phyloP scores from a whole-genome alignment of 208 protist genomes.

The Acanthamoeba sp. region DNA sequence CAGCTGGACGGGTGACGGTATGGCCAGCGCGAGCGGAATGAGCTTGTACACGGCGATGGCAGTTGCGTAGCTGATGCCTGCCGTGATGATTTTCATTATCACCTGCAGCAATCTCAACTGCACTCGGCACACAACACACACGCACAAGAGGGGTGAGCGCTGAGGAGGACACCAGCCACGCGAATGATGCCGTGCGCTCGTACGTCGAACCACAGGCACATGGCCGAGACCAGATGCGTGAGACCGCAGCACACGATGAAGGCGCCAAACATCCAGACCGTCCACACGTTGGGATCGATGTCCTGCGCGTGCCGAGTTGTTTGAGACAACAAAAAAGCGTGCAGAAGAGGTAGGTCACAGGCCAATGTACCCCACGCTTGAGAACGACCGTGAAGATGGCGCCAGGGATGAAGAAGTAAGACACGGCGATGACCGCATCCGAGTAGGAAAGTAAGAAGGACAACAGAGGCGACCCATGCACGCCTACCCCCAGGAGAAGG shows the following conservation, averaged over 20 bases:
- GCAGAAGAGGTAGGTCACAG: too few relatives aligned
- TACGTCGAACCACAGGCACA: not conserved
- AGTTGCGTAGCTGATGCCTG: constrained; percentile 32
- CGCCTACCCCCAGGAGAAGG: not conserved
- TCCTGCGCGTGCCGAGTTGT: not conserved
- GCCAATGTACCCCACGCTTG: not conserved
- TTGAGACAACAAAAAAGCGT: not conserved
- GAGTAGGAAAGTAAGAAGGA: constrained; percentile 7
- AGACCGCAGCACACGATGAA: constrained; percentile 26
- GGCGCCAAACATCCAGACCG: constrained; percentile 13
- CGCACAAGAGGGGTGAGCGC: not conserved
- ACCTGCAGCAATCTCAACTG: not conserved
- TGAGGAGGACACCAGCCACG: too few relatives aligned
- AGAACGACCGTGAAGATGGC: constrained; percentile 43
- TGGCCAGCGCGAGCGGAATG: constrained; percentile 50
- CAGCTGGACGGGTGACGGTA: constrained; percentile 22
- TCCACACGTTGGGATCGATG: not conserved
- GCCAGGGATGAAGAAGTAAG: constrained; percentile 54
- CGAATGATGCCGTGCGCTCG: not conserved
- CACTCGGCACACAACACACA: not conserved
- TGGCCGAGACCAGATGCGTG: not conserved
- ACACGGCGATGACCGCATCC: not conserved
- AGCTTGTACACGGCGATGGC: constrained; percentile 58
- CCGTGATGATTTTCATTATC: constrained; percentile 40
- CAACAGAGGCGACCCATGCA: not conserved